Conservation (phyloP, 129 eudicot genomes). For the Helianthus tuberosus region DNA sequence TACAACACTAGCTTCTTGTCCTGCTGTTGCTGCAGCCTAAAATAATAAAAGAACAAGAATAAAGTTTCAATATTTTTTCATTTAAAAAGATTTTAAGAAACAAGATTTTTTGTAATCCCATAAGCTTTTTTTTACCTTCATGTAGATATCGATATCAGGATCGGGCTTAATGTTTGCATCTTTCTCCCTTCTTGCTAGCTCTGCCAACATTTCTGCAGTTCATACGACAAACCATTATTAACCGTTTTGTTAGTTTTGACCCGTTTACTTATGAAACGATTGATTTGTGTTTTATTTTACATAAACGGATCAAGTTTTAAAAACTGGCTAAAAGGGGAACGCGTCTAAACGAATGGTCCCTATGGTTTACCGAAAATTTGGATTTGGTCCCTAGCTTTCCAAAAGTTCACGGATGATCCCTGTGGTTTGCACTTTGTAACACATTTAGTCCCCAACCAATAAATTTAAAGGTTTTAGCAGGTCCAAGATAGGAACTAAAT, state of each 20-base stretch:
- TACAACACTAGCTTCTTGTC: conserved; percentile 74
- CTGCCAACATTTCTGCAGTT: conserved; percentile 79
- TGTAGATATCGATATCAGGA: conserved; percentile 77
- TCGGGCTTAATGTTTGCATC: conserved; percentile 85
- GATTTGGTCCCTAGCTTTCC: no score
- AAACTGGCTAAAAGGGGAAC: not conserved
- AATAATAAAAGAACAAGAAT: no score
- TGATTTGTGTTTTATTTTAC: not conserved
- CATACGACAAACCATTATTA: conserved; percentile 8
- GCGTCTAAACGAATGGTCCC: no score
- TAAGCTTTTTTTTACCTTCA: conserved; percentile 44
- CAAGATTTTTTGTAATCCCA: no score
- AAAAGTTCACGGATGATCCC: no score
- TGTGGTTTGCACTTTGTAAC: no score
- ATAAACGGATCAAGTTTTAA: not conserved
- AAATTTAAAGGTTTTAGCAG: no score
- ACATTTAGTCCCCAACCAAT: no score
- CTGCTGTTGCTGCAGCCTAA: conserved; percentile 61
- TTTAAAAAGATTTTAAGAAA: no score
- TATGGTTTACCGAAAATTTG: no score
- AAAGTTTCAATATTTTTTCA: no score
- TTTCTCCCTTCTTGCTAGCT: conserved; percentile 87
- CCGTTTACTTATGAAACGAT: not conserved
- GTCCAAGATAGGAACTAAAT: no score
- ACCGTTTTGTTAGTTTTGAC: not conserved